Percentiles rank a stretch among this genome's conserved stretches.
phyloP scores from a whole-genome alignment of 805 yeast species.

The Saccharomyces eubayanus region DNA sequence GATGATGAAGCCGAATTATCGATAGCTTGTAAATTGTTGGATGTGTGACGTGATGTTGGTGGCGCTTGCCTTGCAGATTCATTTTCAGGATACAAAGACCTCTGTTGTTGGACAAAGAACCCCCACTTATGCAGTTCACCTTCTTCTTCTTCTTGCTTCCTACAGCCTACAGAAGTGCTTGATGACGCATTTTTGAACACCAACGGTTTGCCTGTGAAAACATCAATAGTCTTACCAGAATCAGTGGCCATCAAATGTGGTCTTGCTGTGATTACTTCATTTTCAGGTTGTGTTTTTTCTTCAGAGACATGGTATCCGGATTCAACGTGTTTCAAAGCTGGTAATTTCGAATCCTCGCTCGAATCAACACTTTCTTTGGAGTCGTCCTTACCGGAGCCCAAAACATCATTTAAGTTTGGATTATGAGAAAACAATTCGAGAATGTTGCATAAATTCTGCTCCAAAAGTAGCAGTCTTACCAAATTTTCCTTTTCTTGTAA shows the following conservation, averaged over 20 bases:
- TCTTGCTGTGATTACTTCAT: slow-evolving; percentile 10
- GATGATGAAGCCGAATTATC: not conserved
- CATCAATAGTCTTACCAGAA: slow-evolving; percentile 52
- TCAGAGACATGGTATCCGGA: slow-evolving; percentile 1
- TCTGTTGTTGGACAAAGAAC: slow-evolving; percentile 62
- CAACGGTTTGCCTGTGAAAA: slow-evolving; percentile 65
- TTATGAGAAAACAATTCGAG: slow-evolving; percentile 30
- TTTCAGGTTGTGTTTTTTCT: not conserved
- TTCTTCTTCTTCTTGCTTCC: slow-evolving; percentile 74
- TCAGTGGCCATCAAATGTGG: slow-evolving; percentile 73
- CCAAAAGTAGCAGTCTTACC: slow-evolving; percentile 58
- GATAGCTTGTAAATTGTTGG: not conserved
- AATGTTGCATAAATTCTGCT: slow-evolving; percentile 56
- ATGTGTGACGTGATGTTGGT: not conserved
- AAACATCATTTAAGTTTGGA: slow-evolving; percentile 18
- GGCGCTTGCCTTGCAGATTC: not conserved
- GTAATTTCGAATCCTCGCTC: not conserved
- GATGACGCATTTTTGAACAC: slow-evolving; percentile 57
- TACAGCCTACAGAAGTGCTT: slow-evolving; percentile 58
- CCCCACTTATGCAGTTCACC: slow-evolving; percentile 88
- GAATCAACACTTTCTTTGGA: not conserved
- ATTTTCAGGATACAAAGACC: slow-evolving; percentile 31
- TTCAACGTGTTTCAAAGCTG: slow-evolving; percentile 11
- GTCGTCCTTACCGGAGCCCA: slow-evolving; percentile 4
- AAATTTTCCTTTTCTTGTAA: slow-evolving; percentile 69